A percentile compares a stretch with the other conserved stretches of the same genome.
Conservation (phyloP, 306 rosid species). For the Acacia confusa region DNA sequence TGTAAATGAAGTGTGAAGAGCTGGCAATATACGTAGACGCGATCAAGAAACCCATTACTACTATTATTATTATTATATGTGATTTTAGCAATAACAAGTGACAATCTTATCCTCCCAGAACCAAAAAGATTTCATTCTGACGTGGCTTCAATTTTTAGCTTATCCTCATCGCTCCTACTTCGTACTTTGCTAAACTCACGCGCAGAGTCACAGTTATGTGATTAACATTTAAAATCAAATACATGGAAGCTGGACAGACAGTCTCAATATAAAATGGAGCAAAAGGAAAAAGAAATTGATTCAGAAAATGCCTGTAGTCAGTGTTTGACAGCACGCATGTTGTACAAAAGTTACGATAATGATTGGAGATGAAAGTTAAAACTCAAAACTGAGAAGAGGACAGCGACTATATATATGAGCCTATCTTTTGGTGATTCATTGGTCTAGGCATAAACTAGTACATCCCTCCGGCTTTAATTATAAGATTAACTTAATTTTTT, state of each 20-base stretch:
- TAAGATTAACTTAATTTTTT: no score
- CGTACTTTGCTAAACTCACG: background rate
- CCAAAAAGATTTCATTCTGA: constrained; percentile 20
- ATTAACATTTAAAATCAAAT: background rate
- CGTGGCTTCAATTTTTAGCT: constrained; percentile 11
- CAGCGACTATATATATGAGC: no score
- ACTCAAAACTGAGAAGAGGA: no score
- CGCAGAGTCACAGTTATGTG: background rate
- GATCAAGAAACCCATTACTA: background rate
- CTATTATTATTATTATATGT: background rate
- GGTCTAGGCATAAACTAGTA: no score
- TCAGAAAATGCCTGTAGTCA: background rate
- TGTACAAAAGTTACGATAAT: no score
- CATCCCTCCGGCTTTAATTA: no score
- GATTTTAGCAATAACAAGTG: background rate
- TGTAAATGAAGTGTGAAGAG: background rate
- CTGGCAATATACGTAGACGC: background rate
- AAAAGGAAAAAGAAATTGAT: background rate
- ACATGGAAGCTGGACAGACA: background rate
- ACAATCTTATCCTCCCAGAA: constrained; percentile 43
- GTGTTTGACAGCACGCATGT: background rate
- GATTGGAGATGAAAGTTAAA: no score
- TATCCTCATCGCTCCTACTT: background rate
- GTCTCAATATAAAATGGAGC: no score
- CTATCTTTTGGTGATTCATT: no score